phyloP scores from a whole-genome alignment of 257 asterid species.

The Gentiana straminea region DNA sequence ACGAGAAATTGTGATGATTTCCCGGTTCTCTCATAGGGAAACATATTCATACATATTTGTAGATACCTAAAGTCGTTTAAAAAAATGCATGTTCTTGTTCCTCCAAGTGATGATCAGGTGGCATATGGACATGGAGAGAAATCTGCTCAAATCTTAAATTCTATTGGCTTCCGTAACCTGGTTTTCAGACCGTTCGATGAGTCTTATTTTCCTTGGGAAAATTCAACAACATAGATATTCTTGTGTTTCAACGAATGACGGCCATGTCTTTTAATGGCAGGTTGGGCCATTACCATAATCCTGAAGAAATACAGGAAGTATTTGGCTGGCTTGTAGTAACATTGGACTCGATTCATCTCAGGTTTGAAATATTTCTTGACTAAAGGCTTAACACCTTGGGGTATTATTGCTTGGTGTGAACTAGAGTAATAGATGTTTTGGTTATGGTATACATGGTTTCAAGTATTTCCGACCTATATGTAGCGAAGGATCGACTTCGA shows the following conservation, averaged over 20 bases:
- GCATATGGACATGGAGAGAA: conserved; percentile 57
- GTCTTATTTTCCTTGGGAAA: conserved; percentile 16
- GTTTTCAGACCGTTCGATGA: conserved; percentile 48
- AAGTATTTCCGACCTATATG: too few species aligned
- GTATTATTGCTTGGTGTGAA: too few species aligned
- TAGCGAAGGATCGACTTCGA: too few species aligned
- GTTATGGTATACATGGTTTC: too few species aligned
- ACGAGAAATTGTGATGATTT: too few species aligned
- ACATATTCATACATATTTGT: too few species aligned
- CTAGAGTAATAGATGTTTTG: too few species aligned
- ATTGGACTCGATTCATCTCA: conserved; percentile 41
- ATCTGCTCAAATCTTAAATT: conserved; percentile 37
- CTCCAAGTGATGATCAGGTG: conserved; percentile 71
- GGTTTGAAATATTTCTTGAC: too few species aligned
- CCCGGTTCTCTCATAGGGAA: too few species aligned
- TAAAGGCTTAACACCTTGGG: too few species aligned
- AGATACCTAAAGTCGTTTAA: too few species aligned
- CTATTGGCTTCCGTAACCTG: conserved; percentile 51
- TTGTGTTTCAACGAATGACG: neutral
- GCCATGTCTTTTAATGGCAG: conserved; percentile 16
- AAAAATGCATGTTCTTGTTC: conserved; percentile 12
- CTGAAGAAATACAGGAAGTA: conserved; percentile 58
- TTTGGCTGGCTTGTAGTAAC: conserved; percentile 45
- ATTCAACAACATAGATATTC: neutral
- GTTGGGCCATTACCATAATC: conserved; percentile 72